Evolutionary conservation across 208 protist species (phyloP).

Genomic region (Crithidia expoeki): DNA sequence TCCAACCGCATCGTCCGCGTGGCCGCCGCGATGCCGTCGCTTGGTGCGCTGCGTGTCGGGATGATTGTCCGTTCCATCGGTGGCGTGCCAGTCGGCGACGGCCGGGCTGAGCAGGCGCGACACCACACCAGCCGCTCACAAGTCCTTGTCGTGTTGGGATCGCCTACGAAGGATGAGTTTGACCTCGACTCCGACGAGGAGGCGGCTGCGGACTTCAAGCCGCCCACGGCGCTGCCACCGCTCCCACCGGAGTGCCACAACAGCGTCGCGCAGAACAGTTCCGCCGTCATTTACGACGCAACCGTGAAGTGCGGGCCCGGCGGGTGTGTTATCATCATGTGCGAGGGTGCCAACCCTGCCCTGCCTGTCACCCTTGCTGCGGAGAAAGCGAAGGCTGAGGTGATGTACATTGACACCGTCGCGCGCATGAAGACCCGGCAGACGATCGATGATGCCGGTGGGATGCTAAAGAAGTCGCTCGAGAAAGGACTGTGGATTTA

Average conservation of each 20-base stretch:
- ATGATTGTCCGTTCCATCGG: conserved; percentile 87
- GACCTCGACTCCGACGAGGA: conserved; percentile 83
- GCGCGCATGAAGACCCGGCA: conserved; percentile 88
- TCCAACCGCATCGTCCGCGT: conserved; percentile 60
- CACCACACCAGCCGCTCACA: conserved; percentile 50
- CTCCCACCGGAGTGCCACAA: conserved; percentile 49
- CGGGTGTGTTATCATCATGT: conserved; percentile 86
- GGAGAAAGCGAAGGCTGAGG: conserved; percentile 57
- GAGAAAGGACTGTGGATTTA: conserved; percentile 91
- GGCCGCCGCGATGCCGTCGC: conserved; percentile 39
- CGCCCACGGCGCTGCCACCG: conserved; percentile 43
- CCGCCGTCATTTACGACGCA: conserved; percentile 65
- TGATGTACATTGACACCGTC: conserved; percentile 91
- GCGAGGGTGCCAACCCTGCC: conserved; percentile 83
- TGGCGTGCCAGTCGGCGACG: conserved; percentile 51
- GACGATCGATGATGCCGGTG: conserved; percentile 72
- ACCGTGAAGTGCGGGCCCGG: conserved; percentile 52
- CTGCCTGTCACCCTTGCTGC: conserved; percentile 79
- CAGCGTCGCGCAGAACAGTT: conserved; percentile 50
- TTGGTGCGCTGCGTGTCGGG: conserved; percentile 46
- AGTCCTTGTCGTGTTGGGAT: conserved; percentile 58
- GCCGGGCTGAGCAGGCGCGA: conserved; percentile 58
- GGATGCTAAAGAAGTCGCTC: conserved; percentile 75
- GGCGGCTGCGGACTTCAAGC: conserved; percentile 52
- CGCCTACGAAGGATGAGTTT: conserved; percentile 68